phyloP scores from a whole-genome alignment of 2,329 filamentous ascomycete species.

The Fusarium coffeatum region DNA sequence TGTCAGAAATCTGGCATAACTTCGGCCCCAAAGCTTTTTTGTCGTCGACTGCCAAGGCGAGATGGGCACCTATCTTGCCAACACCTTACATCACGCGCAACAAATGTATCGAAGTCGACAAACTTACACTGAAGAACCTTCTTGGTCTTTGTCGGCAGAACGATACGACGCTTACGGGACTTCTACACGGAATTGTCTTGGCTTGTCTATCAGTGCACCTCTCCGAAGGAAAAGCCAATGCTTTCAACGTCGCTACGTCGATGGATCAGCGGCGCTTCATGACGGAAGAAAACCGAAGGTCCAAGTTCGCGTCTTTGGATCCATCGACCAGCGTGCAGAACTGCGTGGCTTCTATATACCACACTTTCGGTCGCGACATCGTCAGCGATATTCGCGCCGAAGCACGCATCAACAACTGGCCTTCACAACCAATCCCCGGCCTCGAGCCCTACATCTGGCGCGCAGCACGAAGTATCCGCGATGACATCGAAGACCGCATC shows the following conservation, averaged over 20 bases:
- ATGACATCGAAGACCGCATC: neutral
- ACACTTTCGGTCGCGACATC: neutral
- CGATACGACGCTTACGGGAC: neutral
- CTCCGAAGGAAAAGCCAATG: neutral
- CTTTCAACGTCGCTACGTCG: neutral
- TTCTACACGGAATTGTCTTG: neutral
- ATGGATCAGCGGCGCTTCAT: conserved; percentile 8
- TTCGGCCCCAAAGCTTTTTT: neutral
- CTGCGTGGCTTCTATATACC: neutral
- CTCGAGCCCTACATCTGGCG: conserved; percentile 5
- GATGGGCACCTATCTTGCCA: neutral
- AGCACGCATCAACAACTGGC: conserved; percentile 9
- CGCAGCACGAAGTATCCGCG: neutral
- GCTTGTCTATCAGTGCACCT: neutral
- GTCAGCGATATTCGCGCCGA: conserved; percentile 1
- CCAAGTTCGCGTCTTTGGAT: neutral
- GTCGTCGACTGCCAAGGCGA: neutral
- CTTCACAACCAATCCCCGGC: neutral
- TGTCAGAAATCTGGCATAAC: conserved; percentile 5
- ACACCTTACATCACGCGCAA: neutral
- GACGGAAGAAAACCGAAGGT: neutral
- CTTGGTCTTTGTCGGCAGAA: neutral
- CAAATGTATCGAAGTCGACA: neutral
- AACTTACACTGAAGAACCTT: neutral
- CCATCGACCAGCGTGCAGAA: neutral